phyloP scores from a whole-genome alignment of 2,329 filamentous ascomycete genomes.

The Aspergillus glaucus region DNA sequence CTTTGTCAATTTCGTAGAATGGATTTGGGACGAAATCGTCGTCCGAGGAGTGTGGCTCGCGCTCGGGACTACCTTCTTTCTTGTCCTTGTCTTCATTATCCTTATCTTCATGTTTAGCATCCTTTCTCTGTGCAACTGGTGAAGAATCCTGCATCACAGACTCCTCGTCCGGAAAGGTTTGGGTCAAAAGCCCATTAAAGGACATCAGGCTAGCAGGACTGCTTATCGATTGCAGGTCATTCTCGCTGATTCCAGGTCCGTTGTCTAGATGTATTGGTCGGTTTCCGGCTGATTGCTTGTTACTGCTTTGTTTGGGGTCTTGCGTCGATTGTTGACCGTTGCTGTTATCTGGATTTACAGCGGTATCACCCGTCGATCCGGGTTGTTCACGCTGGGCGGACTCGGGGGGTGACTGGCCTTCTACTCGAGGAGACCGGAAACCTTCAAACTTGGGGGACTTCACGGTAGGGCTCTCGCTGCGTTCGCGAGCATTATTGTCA shows the following conservation, averaged over 20 bases:
- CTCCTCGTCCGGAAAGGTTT: background rate
- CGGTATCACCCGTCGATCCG: background rate
- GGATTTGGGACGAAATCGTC: slow-evolving; percentile 22
- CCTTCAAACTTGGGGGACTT: slow-evolving; percentile 16
- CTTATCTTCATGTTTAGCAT: background rate
- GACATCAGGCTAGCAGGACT: background rate
- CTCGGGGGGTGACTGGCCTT: background rate
- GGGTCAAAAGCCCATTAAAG: background rate
- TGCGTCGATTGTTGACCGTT: background rate
- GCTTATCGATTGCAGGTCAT: background rate
- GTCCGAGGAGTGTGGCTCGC: slow-evolving; percentile 2
- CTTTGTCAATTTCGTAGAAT: slow-evolving; percentile 25
- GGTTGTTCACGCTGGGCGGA: background rate
- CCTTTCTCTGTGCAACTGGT: background rate
- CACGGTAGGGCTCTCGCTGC: slow-evolving; percentile 6
- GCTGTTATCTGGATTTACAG: background rate
- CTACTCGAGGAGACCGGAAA: slow-evolving; percentile 6
- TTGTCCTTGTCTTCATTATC: background rate
- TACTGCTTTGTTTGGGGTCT: background rate
- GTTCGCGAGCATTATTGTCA: background rate
- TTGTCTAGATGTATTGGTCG: background rate
- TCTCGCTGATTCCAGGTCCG: background rate
- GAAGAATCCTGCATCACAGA: background rate
- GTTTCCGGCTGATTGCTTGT: background rate
- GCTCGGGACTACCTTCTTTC: background rate